phyloP scores from a whole-genome alignment of 345 rosid genomes.

The Hibiscus mutabilis region DNA sequence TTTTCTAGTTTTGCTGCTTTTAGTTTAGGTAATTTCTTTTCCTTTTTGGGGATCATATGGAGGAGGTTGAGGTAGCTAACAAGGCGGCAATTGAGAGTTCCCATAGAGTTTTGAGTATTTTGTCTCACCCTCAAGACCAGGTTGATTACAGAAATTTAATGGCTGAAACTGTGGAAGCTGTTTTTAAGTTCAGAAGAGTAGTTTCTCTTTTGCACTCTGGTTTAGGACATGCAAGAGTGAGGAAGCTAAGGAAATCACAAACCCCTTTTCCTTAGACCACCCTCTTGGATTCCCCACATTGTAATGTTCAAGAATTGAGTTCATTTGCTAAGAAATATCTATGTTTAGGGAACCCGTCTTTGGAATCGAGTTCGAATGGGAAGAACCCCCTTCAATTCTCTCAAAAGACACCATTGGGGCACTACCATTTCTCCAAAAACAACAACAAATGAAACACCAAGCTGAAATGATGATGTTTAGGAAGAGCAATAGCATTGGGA shows the following conservation, averaged over 20 bases:
- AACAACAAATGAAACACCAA: neutral
- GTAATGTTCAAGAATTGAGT: neutral
- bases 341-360: neutral
- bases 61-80: neutral
- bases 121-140: neutral
- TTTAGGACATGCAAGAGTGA: neutral
- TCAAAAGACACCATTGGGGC: neutral
- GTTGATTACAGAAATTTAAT: neutral
- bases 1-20: neutral
- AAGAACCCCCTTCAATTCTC: neutral
- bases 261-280: neutral
- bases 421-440: neutral
- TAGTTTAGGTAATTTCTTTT: neutral
- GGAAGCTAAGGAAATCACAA: neutral
- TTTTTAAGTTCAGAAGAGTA: neutral
- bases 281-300: neutral
- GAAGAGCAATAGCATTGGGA: neutral
- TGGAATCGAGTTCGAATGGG: neutral
- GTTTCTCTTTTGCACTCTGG: neutral
- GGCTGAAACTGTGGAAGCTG: neutral
- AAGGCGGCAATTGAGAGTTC: neutral
- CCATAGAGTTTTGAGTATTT: neutral
- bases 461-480: neutral
- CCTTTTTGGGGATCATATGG: neutral
- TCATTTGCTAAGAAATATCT: neutral